These are phyloP conservation scores for Alisma plantagoaquatica DNA, from an alignment of 106 monocot genomes.

Conservation along the genomic window DNA sequence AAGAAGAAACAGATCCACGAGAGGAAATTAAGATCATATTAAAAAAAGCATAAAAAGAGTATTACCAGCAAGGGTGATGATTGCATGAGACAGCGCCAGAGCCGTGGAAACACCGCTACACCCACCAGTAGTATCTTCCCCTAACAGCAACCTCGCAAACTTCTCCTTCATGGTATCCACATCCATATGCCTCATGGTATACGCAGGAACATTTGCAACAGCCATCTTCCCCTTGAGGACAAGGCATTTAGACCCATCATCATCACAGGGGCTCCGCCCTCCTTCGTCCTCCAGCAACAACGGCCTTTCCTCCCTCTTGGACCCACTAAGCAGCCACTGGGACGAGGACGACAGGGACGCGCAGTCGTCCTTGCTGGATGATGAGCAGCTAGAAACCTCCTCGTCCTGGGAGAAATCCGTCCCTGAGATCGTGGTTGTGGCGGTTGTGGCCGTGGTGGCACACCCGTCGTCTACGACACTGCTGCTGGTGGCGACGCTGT, in stretches of 20 bases:
- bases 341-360: slow-evolving; percentile 47
- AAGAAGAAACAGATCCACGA: not conserved
- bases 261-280: too few relatives aligned
- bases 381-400: slow-evolving; percentile 70
- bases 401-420: slow-evolving; percentile 66
- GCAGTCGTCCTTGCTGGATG: slow-evolving; percentile 66
- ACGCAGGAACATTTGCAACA: slow-evolving; percentile 17
- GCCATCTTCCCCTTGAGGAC: slow-evolving; percentile 41
- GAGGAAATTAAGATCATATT: not conserved
- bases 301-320: slow-evolving; percentile 41
- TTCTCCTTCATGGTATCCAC: slow-evolving; percentile 81
- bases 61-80: slow-evolving; percentile 73
- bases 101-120: slow-evolving; percentile 53
- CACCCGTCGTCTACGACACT: slow-evolving; percentile 29
- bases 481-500: slow-evolving; percentile 34
- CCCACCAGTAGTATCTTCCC: slow-evolving; percentile 83
- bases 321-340: slow-evolving; percentile 26
- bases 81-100: slow-evolving; percentile 79
- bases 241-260: too few relatives aligned
- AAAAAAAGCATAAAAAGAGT: not conserved
- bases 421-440: too few relatives aligned
- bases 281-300: too few relatives aligned
- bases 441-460: too few relatives aligned
- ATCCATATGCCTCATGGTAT: slow-evolving; percentile 50
- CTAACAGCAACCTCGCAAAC: slow-evolving; percentile 77